Evolutionary conservation across 2,329 filamentous ascomycete genomes (phyloP).

Genomic region (Saccharata proteae): DNA sequence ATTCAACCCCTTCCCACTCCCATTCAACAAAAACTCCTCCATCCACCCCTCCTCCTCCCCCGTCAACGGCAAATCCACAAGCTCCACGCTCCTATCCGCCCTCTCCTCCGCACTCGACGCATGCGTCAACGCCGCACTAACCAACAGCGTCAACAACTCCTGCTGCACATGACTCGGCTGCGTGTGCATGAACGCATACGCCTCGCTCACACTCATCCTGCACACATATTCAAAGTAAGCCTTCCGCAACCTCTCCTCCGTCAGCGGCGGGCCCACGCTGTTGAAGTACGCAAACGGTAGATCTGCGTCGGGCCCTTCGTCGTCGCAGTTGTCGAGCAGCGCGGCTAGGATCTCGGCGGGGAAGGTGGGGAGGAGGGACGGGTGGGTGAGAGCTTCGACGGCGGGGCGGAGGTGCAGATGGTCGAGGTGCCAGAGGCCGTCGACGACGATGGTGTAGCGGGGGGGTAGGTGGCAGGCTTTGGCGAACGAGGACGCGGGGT

Average conservation of each 20-base stretch:
- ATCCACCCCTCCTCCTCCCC: conserved; percentile 62
- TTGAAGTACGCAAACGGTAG: conserved; percentile 70
- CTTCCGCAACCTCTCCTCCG: conserved; percentile 47
- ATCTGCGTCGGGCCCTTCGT: conserved; percentile 43
- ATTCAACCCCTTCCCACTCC: conserved; percentile 51
- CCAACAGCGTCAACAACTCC: conserved; percentile 54
- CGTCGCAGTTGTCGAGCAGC: conserved; percentile 49
- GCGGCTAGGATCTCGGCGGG: conserved; percentile 67
- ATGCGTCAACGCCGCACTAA: conserved; percentile 27
- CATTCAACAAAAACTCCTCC: conserved; percentile 52
- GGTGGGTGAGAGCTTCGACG: conserved; percentile 65
- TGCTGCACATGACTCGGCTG: conserved; percentile 50
- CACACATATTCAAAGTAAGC: conserved; percentile 60
- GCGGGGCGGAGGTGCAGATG: conserved; percentile 53
- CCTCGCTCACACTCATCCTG: conserved; percentile 55
- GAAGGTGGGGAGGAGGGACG: conserved; percentile 68
- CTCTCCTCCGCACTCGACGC: conserved; percentile 16
- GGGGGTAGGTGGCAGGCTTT: conserved; percentile 53
- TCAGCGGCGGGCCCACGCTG: conserved; percentile 61
- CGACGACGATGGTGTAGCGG: conserved; percentile 70
- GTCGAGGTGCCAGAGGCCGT: conserved; percentile 73
- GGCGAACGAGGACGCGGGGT: conserved; percentile 47
- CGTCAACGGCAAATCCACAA: conserved; percentile 63
- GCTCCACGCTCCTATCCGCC: conserved; percentile 50
- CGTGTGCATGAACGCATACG: conserved; percentile 59